Conservation (phyloP, 1,284 basidiomycete genomes). For the Butyriboletus pseudospeciosus region DNA sequence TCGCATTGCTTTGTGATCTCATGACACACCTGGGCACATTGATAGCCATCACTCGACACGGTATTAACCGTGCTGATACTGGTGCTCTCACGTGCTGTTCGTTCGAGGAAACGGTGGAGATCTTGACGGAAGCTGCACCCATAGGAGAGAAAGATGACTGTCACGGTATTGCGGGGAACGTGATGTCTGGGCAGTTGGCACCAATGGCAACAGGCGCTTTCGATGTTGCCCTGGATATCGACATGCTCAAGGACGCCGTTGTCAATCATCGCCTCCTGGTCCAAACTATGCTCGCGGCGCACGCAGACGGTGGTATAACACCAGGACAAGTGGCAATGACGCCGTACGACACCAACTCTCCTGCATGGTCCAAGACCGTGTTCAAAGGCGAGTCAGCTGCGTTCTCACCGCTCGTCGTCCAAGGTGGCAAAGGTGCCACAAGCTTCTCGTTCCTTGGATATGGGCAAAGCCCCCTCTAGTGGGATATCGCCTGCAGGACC, state of each 20-base stretch:
- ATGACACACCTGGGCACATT: slow-evolving; percentile 96
- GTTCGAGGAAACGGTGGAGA: slow-evolving; percentile 99
- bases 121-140: slow-evolving; percentile 97
- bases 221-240: slow-evolving; percentile 93
- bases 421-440: slow-evolving; percentile 76
- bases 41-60: slow-evolving; percentile 99
- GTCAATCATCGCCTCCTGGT: slow-evolving; percentile 94
- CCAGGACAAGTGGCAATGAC: slow-evolving; percentile 75
- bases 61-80: slow-evolving; percentile 97
- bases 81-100: slow-evolving; percentile 98
- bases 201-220: slow-evolving; percentile 97
- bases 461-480: slow-evolving; percentile 76
- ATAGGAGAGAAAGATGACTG: slow-evolving; percentile 98
- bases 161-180: slow-evolving; percentile 96
- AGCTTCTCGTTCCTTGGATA: slow-evolving; percentile 71
- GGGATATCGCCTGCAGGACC: slow-evolving; percentile 77
- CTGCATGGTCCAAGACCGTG: slow-evolving; percentile 65
- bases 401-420: slow-evolving; percentile 92
- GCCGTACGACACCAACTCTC: slow-evolving; percentile 89
- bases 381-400: slow-evolving; percentile 83
- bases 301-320: slow-evolving; percentile 50
- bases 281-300: slow-evolving; percentile 76
- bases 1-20: slow-evolving; percentile 92
- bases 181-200: slow-evolving; percentile 98
- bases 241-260: slow-evolving; percentile 99